phyloP scores from a whole-genome alignment of 2,329 filamentous ascomycete species.

The Talaromyces islandicus region DNA sequence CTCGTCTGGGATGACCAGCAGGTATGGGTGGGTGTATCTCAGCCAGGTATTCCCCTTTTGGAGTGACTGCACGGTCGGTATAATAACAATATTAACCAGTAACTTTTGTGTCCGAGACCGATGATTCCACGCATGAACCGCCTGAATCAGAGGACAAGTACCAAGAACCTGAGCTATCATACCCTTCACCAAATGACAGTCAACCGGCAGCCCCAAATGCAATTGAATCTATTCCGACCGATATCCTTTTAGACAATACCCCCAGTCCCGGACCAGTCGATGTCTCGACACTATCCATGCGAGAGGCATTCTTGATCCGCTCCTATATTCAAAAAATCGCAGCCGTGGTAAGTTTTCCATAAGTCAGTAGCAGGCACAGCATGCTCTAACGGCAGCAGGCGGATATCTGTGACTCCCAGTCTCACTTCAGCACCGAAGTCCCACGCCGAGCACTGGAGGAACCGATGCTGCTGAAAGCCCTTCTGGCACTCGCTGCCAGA shows the following conservation, averaged over 20 bases:
- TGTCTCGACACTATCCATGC: slow-evolving; percentile 15
- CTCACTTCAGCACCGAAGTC: slow-evolving; percentile 42
- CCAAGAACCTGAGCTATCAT: background rate
- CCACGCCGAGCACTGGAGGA: slow-evolving; percentile 42
- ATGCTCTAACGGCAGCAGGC: slow-evolving; percentile 16
- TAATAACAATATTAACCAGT: background rate
- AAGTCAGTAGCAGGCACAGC: no score
- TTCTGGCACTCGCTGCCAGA: slow-evolving; percentile 42
- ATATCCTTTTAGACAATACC: slow-evolving; percentile 10
- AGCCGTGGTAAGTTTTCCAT: slow-evolving; percentile 21
- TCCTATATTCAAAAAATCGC: slow-evolving; percentile 29
- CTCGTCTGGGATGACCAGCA: slow-evolving; percentile 25
- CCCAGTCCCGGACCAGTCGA: slow-evolving; percentile 10
- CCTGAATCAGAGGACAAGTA: slow-evolving; percentile 1
- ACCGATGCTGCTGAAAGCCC: slow-evolving; percentile 43
- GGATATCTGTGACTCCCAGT: slow-evolving; percentile 29
- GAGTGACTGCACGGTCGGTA: background rate
- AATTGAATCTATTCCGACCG: background rate
- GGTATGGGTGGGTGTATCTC: slow-evolving; percentile 26
- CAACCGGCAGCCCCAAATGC: background rate
- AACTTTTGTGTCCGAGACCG: background rate
- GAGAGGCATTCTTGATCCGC: slow-evolving; percentile 29
- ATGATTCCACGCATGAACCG: background rate
- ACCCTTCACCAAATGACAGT: slow-evolving; percentile 2
- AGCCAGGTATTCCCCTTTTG: slow-evolving; percentile 17